phyloP scores from a whole-genome alignment of 73 alveolate species.

The Vitrella brassicaformis region DNA sequence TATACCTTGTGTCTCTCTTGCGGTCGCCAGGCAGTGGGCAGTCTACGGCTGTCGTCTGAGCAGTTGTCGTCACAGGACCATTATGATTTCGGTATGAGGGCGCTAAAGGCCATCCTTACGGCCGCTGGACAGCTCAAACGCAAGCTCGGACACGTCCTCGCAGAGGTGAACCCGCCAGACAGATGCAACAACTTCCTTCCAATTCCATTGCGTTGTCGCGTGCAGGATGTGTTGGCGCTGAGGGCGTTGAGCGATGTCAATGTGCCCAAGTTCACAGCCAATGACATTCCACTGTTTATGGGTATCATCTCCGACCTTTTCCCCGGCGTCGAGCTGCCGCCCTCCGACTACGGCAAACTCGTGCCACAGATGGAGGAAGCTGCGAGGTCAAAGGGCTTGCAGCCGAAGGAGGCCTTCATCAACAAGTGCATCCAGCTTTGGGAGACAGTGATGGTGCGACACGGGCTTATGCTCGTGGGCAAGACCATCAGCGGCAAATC shows the following conservation, averaged over 20 bases:
- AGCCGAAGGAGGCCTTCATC: conserved; percentile 79
- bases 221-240: conserved; percentile 19
- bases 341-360: conserved; percentile 75
- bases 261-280: conserved; percentile 88
- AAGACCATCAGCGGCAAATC: conserved; percentile 80
- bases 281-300: conserved; percentile 92
- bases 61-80: conserved; percentile 89
- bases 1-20: too few relatives aligned
- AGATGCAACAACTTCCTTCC: too few relatives aligned
- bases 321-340: conserved; percentile 93
- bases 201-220: too few relatives aligned
- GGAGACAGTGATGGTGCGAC: conserved; percentile 90
- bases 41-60: conserved; percentile 75
- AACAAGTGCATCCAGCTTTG: conserved; percentile 94
- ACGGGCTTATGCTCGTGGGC: conserved; percentile 93
- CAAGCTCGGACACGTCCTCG: background rate
- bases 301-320: conserved; percentile 96
- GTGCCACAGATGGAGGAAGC: conserved; percentile 61
- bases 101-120: conserved; percentile 88
- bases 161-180: too few relatives aligned
- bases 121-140: conserved; percentile 68
- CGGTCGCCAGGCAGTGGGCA: conserved; percentile 10
- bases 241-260: conserved; percentile 92
- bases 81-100: conserved; percentile 98
- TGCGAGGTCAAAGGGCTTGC: conserved; percentile 64